Base-by-base conservation (phyloP, 305 asterid species). In the Solanum hybrid region DNA sequence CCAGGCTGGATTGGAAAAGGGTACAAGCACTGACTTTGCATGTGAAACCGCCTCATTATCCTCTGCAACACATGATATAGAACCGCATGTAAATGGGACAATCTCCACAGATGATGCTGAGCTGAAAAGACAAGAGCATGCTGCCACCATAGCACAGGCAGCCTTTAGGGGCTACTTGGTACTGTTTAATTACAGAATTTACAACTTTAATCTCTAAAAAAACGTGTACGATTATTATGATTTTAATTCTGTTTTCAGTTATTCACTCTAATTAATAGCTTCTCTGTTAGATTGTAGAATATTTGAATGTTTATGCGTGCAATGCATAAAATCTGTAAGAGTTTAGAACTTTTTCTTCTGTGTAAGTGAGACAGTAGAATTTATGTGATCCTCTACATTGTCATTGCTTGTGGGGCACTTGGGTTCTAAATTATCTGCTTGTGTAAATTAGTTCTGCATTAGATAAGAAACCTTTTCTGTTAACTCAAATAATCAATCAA, bases 101-200 rank as follows among this genome's bases (percentile, higher is more conserved):
- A 79, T 75, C 91, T 90, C 93, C 32, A 85, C 92, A 41, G 93
- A 93, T 90, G 94, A 94, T 92, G 94, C 93, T 89, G 97, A 93
- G 90, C 90, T 77, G 92, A 87, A 39, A 89, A 96, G 88, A 90
- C 98, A 89, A 91, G 97, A 95, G 87, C 90, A 94, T 92, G 97
- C 99, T 91, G 98, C 98, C 79, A 94, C 95, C 20, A 94, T 94
- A 94, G 96, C 94, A 86, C 99, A 96, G 91, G 98, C 99, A 36
- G 97, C 95, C 80, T 97, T 96, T 90, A 94, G 98, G 92, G 99
- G 99, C 89, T 96, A 96, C 92, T 92, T 97, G 98, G 99, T 96
- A 97, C 31, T 36, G 39, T 33, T 22, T 88, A 22, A n/a, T 84
- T 51, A 72, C 29, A 51, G 76, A 41, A 84, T 84, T 84, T 51